phyloP scores from a whole-genome alignment of 805 yeast species.

The Candida patagonica region DNA sequence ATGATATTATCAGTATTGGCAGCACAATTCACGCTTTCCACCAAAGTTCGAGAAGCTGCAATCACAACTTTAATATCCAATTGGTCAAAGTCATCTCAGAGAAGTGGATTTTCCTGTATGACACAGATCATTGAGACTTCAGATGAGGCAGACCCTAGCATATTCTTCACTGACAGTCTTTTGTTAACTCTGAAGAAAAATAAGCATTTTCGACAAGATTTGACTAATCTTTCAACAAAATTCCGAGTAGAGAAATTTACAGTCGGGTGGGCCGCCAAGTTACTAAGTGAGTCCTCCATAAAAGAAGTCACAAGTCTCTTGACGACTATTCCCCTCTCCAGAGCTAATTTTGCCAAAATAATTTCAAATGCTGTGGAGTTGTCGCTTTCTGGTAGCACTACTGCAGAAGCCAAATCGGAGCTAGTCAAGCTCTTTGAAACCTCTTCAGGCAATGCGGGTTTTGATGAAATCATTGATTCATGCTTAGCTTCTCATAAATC shows the following conservation, averaged over 20 bases:
- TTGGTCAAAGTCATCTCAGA: constrained; percentile 29
- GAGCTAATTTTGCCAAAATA: constrained; percentile 14
- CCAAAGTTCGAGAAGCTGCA: constrained; percentile 48
- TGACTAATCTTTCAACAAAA: constrained; percentile 20
- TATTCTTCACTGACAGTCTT: constrained; percentile 13
- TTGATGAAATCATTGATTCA: constrained; percentile 24
- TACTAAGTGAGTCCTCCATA: constrained; percentile 31
- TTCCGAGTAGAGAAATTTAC: constrained; percentile 34
- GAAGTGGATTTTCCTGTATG: constrained; percentile 26
- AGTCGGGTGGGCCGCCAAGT: constrained; percentile 36
- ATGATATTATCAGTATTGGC: constrained; percentile 71
- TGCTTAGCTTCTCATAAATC: constrained; percentile 2
- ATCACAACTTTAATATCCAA: constrained; percentile 46
- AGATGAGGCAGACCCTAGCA: constrained; percentile 15
- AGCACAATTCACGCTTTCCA: constrained; percentile 56
- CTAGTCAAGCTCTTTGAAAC: not conserved
- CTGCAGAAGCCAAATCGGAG: not conserved
- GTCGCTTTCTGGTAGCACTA: not conserved
- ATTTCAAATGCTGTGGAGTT: constrained; percentile 4
- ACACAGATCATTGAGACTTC: constrained; percentile 25
- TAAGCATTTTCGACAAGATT: constrained; percentile 17
- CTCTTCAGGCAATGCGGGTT: constrained; percentile 1
- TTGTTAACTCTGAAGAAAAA: constrained; percentile 9
- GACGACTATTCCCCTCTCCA: constrained; percentile 11
- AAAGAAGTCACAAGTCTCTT: constrained; percentile 14